phyloP scores from a whole-genome alignment of 192 early-diverging fungal species.

The Entophlyctis luteolus region DNA sequence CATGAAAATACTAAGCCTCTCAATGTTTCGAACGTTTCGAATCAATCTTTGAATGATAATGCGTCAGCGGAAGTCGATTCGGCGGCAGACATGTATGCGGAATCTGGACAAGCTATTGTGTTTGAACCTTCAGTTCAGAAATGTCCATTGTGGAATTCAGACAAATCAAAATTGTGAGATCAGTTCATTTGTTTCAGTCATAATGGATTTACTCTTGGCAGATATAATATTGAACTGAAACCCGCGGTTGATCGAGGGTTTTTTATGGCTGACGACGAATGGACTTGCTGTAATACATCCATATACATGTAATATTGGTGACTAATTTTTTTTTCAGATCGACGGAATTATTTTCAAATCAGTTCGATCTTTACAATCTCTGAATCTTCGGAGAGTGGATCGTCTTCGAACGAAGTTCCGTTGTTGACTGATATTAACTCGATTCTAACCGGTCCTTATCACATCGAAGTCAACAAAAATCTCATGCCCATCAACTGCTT shows the following conservation, averaged over 20 bases:
- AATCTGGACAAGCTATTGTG: too few relatives aligned
- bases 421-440: not conserved
- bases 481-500: conserved; percentile 64
- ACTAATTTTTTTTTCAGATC: conserved; percentile 38
- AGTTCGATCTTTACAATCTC: conserved; percentile 59
- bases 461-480: conserved; percentile 55
- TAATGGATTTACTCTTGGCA: conserved; percentile 17
- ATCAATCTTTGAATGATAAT: too few relatives aligned
- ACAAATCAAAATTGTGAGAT: too few relatives aligned
- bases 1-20: too few relatives aligned
- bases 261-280: conserved; percentile 84
- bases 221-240: conserved; percentile 60
- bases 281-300: conserved; percentile 71
- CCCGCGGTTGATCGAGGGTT: conserved; percentile 90
- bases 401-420: not conserved
- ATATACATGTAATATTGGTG: not conserved
- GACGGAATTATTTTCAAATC: conserved; percentile 97
- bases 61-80: too few relatives aligned
- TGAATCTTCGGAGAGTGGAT: conserved; percentile 22
- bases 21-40: too few relatives aligned
- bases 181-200: too few relatives aligned
- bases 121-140: too few relatives aligned
- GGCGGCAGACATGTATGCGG: too few relatives aligned
- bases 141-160: too few relatives aligned
- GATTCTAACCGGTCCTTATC: conserved; percentile 33